A percentile compares a stretch with the other conserved stretches of the same genome.
These are phyloP conservation scores for Neurospora sp. DNA, from an alignment of 495 filamentous ascomycete species.

Conservation along the genomic window DNA sequence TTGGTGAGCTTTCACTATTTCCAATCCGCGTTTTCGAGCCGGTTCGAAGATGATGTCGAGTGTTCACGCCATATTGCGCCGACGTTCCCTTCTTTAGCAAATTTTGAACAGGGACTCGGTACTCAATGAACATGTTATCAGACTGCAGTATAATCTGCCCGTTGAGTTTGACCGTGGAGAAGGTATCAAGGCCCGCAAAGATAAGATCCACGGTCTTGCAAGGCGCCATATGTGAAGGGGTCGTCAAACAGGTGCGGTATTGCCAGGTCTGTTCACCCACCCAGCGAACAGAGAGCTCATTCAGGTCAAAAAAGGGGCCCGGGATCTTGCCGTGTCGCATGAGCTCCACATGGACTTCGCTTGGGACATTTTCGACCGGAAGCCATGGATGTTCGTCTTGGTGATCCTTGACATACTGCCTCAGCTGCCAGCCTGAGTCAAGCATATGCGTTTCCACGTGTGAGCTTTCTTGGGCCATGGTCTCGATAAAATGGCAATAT, in stretches of 20 bases:
- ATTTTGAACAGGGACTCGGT: slow-evolving; percentile 32
- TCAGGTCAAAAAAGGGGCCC: slow-evolving; percentile 57
- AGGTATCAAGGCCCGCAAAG: slow-evolving; percentile 69
- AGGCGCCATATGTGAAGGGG: slow-evolving; percentile 19
- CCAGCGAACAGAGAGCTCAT: slow-evolving; percentile 59
- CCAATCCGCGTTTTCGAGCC: slow-evolving; percentile 28
- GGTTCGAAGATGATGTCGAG: slow-evolving; percentile 30
- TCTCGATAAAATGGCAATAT: neutral
- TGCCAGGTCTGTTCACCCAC: slow-evolving; percentile 61
- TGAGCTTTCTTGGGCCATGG: neutral
- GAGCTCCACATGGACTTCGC: slow-evolving; percentile 17
- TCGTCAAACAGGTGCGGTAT: slow-evolving; percentile 30
- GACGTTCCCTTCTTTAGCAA: slow-evolving; percentile 6
- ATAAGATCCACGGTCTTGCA: slow-evolving; percentile 39
- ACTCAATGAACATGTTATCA: slow-evolving; percentile 58
- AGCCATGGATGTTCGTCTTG: slow-evolving; percentile 12
- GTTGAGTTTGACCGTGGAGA: slow-evolving; percentile 57
- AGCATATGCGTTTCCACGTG: neutral
- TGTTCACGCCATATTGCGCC: slow-evolving; percentile 2
- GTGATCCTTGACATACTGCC: neutral
- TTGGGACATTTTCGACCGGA: slow-evolving; percentile 10
- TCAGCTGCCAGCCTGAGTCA: slow-evolving; percentile 13
- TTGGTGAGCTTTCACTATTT: slow-evolving; percentile 30
- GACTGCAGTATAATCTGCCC: slow-evolving; percentile 45
- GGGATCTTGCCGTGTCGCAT: slow-evolving; percentile 31